Percentiles rank a stretch among this genome's conserved stretches.
These are phyloP conservation scores for Vicia faba DNA, from an alignment of 306 rosid genomes.

Conservation along the genomic window DNA sequence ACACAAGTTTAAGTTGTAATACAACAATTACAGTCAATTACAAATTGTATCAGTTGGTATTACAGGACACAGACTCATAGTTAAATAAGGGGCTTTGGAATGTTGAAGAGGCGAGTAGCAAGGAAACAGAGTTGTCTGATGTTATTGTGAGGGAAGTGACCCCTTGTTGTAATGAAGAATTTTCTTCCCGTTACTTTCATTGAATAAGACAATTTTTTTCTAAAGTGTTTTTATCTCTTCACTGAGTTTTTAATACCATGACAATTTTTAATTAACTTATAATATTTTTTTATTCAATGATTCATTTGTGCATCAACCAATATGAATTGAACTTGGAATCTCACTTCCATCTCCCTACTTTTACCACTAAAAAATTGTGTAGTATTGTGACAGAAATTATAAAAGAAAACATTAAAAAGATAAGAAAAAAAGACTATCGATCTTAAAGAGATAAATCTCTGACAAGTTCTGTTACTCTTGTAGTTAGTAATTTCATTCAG, in stretches of 20 bases:
- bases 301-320: neutral
- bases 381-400: neutral
- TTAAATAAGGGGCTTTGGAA: neutral
- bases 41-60: conserved; percentile 4
- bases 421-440: neutral
- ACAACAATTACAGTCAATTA: conserved; percentile 1
- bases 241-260: neutral
- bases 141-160: neutral
- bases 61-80: conserved; percentile 3
- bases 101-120: conserved; percentile 5
- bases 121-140: neutral
- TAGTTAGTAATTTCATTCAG: neutral
- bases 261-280: neutral
- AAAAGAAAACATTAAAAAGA: neutral
- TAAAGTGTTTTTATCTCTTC: neutral
- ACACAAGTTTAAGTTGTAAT: neutral
- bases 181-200: neutral
- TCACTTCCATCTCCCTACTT: neutral
- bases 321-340: neutral
- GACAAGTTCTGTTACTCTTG: neutral
- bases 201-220: neutral
- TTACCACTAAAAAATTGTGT: neutral
- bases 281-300: neutral
- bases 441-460: neutral
- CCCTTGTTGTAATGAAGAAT: neutral